phyloP scores from a whole-genome alignment of 148 eudicot genomes.

The Rhododendron ferrugineum region DNA sequence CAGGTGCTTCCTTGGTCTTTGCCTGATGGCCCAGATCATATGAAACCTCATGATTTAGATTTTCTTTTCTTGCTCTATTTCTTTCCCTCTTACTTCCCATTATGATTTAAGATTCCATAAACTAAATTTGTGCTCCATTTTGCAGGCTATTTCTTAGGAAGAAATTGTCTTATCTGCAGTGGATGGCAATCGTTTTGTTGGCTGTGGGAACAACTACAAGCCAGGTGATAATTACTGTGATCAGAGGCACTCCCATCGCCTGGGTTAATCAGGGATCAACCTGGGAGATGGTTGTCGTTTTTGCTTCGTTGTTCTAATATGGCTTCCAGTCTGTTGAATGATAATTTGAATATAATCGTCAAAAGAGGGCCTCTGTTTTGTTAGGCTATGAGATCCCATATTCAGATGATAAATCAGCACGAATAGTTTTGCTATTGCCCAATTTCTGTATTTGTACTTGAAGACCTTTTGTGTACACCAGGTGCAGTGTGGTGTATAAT shows the following conservation, averaged over 20 bases:
- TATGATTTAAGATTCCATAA: not conserved
- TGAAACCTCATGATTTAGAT: not conserved
- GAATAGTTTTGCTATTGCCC: not conserved
- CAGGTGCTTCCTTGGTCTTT: constrained; percentile 46
- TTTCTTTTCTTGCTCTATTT: not conserved
- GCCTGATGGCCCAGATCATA: not conserved
- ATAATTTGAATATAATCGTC: not conserved
- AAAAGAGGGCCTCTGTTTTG: not conserved
- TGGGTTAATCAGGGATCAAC: not conserved
- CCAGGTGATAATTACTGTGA: constrained; percentile 51
- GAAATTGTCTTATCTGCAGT: constrained; percentile 86
- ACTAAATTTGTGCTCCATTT: not conserved
- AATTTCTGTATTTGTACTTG: not conserved
- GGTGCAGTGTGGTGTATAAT: not conserved
- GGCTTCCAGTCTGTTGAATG: not conserved
- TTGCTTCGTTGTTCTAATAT: not conserved
- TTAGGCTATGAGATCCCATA: not conserved
- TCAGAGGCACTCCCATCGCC: not conserved
- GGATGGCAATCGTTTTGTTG: constrained; percentile 87
- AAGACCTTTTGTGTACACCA: not conserved
- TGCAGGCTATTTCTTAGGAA: constrained; percentile 72
- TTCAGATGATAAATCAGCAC: not conserved
- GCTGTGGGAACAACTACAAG: constrained; percentile 97
- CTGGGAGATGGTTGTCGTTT: not conserved
- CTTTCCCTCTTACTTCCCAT: not conserved